These are phyloP conservation scores for Euphorbia corollata DNA, from an alignment of 441 rosid species.

Conservation along the genomic window DNA sequence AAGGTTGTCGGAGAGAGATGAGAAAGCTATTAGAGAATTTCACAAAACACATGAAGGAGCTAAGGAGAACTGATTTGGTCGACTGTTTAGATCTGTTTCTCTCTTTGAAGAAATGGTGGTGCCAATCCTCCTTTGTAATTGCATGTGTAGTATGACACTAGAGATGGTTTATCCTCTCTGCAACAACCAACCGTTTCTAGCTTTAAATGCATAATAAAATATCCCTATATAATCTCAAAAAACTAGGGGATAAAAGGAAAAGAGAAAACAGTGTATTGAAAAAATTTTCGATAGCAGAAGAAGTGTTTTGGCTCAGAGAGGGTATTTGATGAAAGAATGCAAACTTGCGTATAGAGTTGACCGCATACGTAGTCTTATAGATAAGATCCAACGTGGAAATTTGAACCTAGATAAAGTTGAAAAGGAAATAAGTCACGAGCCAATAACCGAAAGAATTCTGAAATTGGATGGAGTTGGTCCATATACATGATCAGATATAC, in stretches of 20 bases:
- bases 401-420: constrained; percentile 25
- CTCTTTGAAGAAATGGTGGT: too few relatives aligned
- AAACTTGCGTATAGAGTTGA: constrained; percentile 41
- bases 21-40: too few relatives aligned
- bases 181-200: constrained; percentile 27
- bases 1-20: too few relatives aligned
- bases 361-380: constrained; percentile 25
- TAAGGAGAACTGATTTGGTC: too few relatives aligned
- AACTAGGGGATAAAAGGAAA: constrained; percentile 1
- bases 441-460: constrained; percentile 10
- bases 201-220: neutral
- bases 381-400: constrained; percentile 21
- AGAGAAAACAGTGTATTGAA: neutral
- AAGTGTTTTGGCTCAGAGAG: constrained; percentile 25
- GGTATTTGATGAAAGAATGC: constrained; percentile 24
- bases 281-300: constrained; percentile 40
- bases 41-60: neutral
- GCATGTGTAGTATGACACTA: constrained; percentile 24
- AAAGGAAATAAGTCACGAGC: neutral
- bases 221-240: neutral
- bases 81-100: too few relatives aligned
- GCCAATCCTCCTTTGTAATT: too few relatives aligned
- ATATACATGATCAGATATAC: too few relatives aligned
- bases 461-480: neutral
- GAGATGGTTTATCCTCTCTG: constrained; percentile 46